These are phyloP conservation scores for Tetrapyrgos nigripes DNA, from an alignment of 1,284 basidiomycete species.

Conservation along the genomic window DNA sequence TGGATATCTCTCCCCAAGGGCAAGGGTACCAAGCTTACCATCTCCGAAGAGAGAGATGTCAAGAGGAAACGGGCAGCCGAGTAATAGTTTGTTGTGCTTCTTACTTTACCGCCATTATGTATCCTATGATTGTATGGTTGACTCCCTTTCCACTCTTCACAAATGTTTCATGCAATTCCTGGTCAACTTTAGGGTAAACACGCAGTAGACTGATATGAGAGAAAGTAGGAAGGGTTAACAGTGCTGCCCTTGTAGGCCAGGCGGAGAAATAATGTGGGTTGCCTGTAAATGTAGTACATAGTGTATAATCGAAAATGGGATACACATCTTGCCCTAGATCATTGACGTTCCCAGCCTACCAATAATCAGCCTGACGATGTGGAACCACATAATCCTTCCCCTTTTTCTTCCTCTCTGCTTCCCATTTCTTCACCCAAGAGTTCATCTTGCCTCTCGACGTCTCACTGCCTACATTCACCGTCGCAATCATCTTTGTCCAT, in stretches of 20 bases:
- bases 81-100: conserved; percentile 45
- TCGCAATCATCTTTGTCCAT: conserved; percentile 91
- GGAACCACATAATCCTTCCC: conserved; percentile 60
- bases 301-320: too few species aligned
- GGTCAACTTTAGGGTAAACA: conserved; percentile 7
- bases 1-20: conserved; percentile 98
- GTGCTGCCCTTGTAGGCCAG: too few species aligned
- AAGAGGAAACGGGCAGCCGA: conserved; percentile 77
- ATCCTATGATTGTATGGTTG: too few species aligned
- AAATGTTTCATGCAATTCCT: conserved; percentile 31
- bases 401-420: conserved; percentile 74
- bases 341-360: conserved; percentile 49
- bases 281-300: too few species aligned
- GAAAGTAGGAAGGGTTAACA: too few species aligned
- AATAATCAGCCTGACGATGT: conserved; percentile 70
- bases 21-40: conserved; percentile 96
- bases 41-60: conserved; percentile 85
- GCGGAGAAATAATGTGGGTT: too few species aligned
- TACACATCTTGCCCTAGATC: not conserved
- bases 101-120: too few species aligned
- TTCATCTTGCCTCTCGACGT: conserved; percentile 83
- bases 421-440: conserved; percentile 89
- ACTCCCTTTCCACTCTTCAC: too few species aligned
- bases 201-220: not conserved
- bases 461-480: conserved; percentile 92